Percentiles rank a stretch among this genome's conserved stretches.
Conservation (phyloP, 768 basidiomycete species). For the Paxillus involutus region DNA sequence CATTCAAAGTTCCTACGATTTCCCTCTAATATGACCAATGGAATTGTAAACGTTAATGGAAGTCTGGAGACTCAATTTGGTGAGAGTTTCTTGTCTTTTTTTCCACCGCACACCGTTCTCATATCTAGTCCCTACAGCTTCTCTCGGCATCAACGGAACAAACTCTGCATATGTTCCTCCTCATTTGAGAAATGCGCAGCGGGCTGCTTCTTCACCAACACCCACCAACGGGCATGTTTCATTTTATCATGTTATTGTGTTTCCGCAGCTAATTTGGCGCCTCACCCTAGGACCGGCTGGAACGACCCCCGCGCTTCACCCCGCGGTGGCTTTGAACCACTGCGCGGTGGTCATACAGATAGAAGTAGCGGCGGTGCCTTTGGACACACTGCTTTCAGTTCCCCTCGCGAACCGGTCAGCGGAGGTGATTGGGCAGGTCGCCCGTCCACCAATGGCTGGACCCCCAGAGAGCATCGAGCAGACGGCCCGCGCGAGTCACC, state of each 20-base stretch:
- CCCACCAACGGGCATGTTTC: conserved; percentile 53
- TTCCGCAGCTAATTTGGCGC: conserved; percentile 18
- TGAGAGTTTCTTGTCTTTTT: conserved; percentile 34
- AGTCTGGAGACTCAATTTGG: conserved; percentile 77
- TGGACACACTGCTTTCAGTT: conserved; percentile 35
- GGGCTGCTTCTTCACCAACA: conserved; percentile 65
- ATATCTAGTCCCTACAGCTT: conserved; percentile 42
- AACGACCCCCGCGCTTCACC: conserved; percentile 72
- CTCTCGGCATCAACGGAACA: conserved; percentile 67
- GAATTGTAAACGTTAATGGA: conserved; percentile 76
- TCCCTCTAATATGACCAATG: conserved; percentile 82
- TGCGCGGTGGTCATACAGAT: conserved; percentile 42
- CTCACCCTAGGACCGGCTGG: conserved; percentile 62
- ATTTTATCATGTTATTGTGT: conserved; percentile 10
- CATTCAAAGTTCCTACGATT: conserved; percentile 28
- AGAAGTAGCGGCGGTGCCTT: conserved; percentile 41
- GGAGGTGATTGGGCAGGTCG: conserved; percentile 42
- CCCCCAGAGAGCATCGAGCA: conserved; percentile 29
- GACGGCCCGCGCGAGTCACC: conserved; percentile 49
- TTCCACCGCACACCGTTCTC: background rate
- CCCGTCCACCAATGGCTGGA: conserved; percentile 40
- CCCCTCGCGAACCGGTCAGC: conserved; percentile 32
- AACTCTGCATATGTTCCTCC: conserved; percentile 89
- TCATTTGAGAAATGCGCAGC: conserved; percentile 83
- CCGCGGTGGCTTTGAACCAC: conserved; percentile 43